Evolutionary conservation across 2,329 filamentous ascomycete genomes (phyloP).

Genomic region (Beauveria scarabaeidicola): DNA sequence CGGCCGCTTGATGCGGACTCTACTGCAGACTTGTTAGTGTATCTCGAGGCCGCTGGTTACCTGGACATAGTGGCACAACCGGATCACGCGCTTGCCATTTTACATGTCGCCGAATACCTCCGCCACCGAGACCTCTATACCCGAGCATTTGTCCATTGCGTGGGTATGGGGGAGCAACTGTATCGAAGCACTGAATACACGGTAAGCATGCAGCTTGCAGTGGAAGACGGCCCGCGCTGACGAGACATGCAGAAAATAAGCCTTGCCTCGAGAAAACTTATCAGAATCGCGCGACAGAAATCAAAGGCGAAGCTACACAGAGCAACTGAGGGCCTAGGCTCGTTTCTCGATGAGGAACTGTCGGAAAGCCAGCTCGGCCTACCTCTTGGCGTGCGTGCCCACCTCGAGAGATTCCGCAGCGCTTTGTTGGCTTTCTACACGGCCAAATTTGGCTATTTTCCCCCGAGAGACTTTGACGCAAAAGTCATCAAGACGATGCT

Average conservation of each 20-base stretch:
- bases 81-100: conserved; percentile 57
- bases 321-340: conserved; percentile 50
- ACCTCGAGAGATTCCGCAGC: conserved; percentile 64
- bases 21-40: conserved; percentile 52
- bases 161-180: conserved; percentile 63
- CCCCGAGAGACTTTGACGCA: conserved; percentile 54
- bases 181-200: conserved; percentile 49
- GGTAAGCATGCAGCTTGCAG: conserved; percentile 31
- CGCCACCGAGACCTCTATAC: conserved; percentile 58
- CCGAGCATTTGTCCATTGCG: conserved; percentile 68
- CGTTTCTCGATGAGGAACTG: conserved; percentile 64
- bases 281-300: conserved; percentile 53
- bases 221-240: not conserved
- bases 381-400: conserved; percentile 48
- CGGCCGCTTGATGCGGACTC: conserved; percentile 47
- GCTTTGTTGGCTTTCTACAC: conserved; percentile 61
- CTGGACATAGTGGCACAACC: conserved; percentile 56
- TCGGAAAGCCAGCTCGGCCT: conserved; percentile 59
- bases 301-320: conserved; percentile 55
- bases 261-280: conserved; percentile 51
- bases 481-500: conserved; percentile 53
- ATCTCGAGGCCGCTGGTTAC: conserved; percentile 63
- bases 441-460: conserved; percentile 62
- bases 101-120: conserved; percentile 60
- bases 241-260: conserved; percentile 34